A percentile compares a stretch with the other conserved stretches of the same genome.
Evolutionary conservation across 176 grass and related monocot genomes (phyloP).

Genomic region (Pharus latifolius): DNA sequence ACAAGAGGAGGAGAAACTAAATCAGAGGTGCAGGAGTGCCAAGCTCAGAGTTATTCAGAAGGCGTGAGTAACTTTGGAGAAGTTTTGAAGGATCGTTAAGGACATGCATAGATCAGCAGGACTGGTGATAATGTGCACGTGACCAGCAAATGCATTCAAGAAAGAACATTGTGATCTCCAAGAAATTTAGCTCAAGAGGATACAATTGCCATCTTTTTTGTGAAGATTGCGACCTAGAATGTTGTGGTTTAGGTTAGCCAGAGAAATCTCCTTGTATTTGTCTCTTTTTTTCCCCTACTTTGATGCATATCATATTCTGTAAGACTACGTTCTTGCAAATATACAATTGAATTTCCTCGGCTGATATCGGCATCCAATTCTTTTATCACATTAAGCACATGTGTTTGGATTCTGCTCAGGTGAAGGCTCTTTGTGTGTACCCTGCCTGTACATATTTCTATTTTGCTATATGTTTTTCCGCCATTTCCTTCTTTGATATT

Average conservation of each 20-base stretch:
- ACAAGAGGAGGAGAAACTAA: conserved; percentile 71
- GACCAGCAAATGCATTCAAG: neutral
- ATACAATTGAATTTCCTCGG: neutral
- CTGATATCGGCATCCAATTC: too few species aligned
- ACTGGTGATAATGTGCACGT: neutral
- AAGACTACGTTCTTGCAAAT: neutral
- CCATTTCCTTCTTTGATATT: too few species aligned
- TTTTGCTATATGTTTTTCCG: too few species aligned
- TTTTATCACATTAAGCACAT: too few species aligned
- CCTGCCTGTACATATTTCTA: too few species aligned
- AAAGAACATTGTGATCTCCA: neutral
- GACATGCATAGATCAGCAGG: neutral
- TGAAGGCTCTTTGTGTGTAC: too few species aligned
- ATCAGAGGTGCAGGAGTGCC: conserved; percentile 88
- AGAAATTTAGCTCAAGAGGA: neutral
- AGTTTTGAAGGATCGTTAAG: neutral
- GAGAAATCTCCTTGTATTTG: neutral
- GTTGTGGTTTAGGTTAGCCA: conserved; percentile 12
- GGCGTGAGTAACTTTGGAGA: neutral
- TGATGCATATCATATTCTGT: conserved; percentile 3
- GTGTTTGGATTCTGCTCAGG: too few species aligned
- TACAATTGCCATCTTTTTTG: neutral
- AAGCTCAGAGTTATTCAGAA: conserved; percentile 80
- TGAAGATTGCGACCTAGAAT: neutral
- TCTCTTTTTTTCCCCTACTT: neutral